A percentile compares a stretch with the other conserved stretches of the same genome.
phyloP scores from a whole-genome alignment of 1,139 yeast genomes.

The Yamadazyma atmosphaerica region DNA sequence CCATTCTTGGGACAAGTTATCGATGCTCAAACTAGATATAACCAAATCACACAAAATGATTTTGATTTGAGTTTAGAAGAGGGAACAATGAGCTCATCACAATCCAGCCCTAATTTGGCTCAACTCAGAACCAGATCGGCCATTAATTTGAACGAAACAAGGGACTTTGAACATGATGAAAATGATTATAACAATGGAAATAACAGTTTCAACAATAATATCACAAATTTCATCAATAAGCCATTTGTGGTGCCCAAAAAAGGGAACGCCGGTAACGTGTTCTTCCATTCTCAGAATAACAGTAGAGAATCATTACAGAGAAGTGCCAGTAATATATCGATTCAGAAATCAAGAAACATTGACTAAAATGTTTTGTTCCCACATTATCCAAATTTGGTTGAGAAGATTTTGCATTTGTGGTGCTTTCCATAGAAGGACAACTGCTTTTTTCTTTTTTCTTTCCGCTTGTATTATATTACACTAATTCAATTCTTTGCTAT shows the following conservation, averaged over 20 bases:
- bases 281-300: slow-evolving; percentile 21
- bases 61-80: slow-evolving; percentile 32
- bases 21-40: slow-evolving; percentile 15
- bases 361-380: neutral
- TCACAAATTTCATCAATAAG: slow-evolving; percentile 32
- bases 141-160: slow-evolving; percentile 30
- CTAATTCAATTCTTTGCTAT: neutral
- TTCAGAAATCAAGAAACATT: slow-evolving; percentile 12
- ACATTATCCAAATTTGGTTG: too few species aligned
- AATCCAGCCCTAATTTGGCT: slow-evolving; percentile 19
- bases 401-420: neutral
- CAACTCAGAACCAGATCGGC: slow-evolving; percentile 45
- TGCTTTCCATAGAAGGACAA: neutral
- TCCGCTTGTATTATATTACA: neutral
- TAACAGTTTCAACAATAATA: slow-evolving; percentile 6
- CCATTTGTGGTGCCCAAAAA: slow-evolving; percentile 39
- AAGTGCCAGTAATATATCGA: slow-evolving; percentile 21
- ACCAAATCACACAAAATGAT: slow-evolving; percentile 19
- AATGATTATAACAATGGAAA: slow-evolving; percentile 7
- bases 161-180: slow-evolving; percentile 6
- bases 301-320: slow-evolving; percentile 33
- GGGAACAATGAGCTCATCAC: slow-evolving; percentile 25
- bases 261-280: slow-evolving; percentile 6
- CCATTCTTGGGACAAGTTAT: slow-evolving; percentile 18
- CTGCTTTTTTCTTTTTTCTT: neutral